Base-by-base conservation (phyloP, 768 basidiomycete species). In the Tylopilus sp. region DNA sequence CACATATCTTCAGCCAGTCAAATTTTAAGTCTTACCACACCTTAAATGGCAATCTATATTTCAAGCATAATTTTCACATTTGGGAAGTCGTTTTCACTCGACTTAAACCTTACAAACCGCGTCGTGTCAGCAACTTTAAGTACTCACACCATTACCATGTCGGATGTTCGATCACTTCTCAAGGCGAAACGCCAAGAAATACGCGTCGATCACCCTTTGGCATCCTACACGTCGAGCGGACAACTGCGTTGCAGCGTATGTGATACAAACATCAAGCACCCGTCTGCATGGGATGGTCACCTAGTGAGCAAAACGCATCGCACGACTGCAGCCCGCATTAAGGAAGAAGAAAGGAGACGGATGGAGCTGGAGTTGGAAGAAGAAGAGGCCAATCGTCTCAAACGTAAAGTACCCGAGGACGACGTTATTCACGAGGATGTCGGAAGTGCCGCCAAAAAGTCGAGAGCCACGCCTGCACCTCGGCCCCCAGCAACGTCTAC, bases 211-310 rank as follows among this genome's bases (percentile, higher is more conserved):
- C 91, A 93, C 61, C 86, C 87, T 2, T 74, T 83, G 39, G 90
- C 90, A 6, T 69, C 83, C 4, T 92, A 93, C 63, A 80, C 70
- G 22, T 58, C 79, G 4, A 70, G 71, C 23, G 87, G 88, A 41
- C 84, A 87, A 61, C 74, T 93, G 25, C 79, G 82, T 51, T 93
- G 90, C 59, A 61, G 73, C 4, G 78, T 82, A 22, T 93, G 90
- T 61, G 75, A 75, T 2, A 77, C 73, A 11, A 51, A 69, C 18
- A 75, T 93, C 50, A 92, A 91, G 60, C 82, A 90, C 60, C 78
- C 87, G 3, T 81, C 86, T 22, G 86, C 86, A n/a, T 93, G 90
- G 90, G 83, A 90, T 52, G 88, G 90, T 20, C 90, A 93, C 69
- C 66, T 93, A 18, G 89, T 85, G 12, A 89, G 86, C 71, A 92